Percentiles rank a stretch among this genome's conserved stretches.
phyloP scores from a whole-genome alignment of 768 basidiomycete genomes.

The Tulasnella sp. region DNA sequence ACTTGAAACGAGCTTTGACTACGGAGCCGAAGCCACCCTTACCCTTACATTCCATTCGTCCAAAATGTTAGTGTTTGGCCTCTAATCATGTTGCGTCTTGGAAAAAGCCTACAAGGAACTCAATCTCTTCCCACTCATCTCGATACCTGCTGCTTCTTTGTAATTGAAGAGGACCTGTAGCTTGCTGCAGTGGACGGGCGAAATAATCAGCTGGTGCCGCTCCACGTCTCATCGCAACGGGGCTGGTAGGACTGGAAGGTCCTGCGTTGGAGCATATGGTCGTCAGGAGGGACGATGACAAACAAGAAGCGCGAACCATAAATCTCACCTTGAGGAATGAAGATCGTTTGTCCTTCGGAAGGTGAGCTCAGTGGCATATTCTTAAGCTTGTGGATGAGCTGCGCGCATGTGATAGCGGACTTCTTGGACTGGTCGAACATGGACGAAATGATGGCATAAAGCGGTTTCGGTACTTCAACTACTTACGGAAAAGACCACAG shows the following conservation, averaged over 20 bases:
- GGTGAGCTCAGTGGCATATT: neutral
- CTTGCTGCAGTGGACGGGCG: neutral
- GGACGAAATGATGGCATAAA: conserved; percentile 17
- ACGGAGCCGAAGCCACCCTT: conserved; percentile 89
- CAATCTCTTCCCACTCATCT: conserved; percentile 89
- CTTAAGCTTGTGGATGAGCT: conserved; percentile 13
- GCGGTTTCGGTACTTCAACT: conserved; percentile 9
- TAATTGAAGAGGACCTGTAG: conserved; percentile 16
- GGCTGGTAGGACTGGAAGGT: conserved; percentile 20
- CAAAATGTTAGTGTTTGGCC: neutral
- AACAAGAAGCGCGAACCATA: neutral
- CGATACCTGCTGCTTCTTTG: conserved; percentile 71
- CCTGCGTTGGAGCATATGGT: conserved; percentile 51
- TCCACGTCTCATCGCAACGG: conserved; percentile 20
- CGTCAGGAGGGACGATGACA: conserved; percentile 11
- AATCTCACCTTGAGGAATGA: neutral
- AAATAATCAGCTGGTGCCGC: conserved; percentile 2
- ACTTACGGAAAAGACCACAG: conserved; percentile 17
- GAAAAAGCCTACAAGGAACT: conserved; percentile 63
- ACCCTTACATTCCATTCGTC: conserved; percentile 38
- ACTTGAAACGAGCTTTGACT: conserved; percentile 83
- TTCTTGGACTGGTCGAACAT: conserved; percentile 17
- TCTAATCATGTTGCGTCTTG: neutral
- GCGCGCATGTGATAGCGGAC: neutral
- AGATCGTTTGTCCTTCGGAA: neutral